Evolutionary conservation across 2,329 filamentous ascomycete species (phyloP).

Genomic region (Fusarium azukiicola): DNA sequence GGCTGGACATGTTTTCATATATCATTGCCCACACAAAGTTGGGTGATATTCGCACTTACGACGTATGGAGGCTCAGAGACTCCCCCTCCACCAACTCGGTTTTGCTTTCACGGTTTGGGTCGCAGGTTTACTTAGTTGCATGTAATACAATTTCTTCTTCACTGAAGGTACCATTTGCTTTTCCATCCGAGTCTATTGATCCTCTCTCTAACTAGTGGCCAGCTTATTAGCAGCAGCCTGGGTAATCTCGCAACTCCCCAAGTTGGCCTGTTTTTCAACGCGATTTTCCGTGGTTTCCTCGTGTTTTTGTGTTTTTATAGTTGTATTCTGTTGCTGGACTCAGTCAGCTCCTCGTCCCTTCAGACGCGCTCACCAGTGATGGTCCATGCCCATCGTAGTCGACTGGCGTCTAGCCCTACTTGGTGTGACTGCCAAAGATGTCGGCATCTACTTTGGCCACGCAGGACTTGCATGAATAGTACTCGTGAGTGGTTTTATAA

Average conservation of each 20-base stretch:
- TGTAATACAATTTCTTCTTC: not conserved
- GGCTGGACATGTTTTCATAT: conserved; percentile 3
- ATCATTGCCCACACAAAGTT: not conserved
- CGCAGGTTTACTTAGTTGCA: not conserved
- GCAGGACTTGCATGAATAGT: not conserved
- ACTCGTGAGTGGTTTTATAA: not conserved
- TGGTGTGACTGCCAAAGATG: not conserved
- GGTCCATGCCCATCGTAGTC: not conserved
- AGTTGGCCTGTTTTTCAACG: not conserved
- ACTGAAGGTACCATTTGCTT: not conserved
- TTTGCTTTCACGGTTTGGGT: not conserved
- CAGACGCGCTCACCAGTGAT: not conserved
- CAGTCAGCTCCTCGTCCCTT: not conserved
- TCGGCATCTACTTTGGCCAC: too few relatives aligned
- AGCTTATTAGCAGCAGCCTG: not conserved
- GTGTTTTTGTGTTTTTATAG: not conserved
- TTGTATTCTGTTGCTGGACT: not conserved
- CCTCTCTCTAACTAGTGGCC: not conserved
- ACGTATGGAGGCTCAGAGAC: not conserved
- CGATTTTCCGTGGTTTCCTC: not conserved
- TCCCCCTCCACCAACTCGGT: not conserved
- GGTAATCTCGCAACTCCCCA: not conserved
- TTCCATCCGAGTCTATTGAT: conserved; percentile 5
- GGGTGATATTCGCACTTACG: not conserved
- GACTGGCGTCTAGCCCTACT: not conserved